Evolutionary conservation across 2,329 filamentous ascomycete genomes (phyloP).

Genomic region (Sphaerulina populicola): DNA sequence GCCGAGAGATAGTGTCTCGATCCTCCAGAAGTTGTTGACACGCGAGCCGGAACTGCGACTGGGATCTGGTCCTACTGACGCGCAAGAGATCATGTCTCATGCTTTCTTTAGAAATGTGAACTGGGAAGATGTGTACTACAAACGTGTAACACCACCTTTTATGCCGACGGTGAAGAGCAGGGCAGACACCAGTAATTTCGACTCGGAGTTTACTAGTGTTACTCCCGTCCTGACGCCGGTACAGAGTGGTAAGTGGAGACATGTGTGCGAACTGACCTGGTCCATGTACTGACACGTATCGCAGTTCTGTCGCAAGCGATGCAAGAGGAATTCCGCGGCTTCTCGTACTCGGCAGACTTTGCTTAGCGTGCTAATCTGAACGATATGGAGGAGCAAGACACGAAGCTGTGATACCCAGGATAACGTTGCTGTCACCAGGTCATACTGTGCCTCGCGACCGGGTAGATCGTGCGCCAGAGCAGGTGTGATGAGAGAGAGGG

Average conservation of each 20-base stretch:
- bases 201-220: constrained; percentile 96
- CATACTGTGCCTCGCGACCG: background rate
- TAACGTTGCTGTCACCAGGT: background rate
- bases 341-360: constrained; percentile 93
- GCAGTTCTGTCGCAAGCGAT: constrained; percentile 92
- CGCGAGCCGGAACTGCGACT: constrained; percentile 88
- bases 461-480: background rate
- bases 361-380: constrained; percentile 42
- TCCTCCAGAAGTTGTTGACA: constrained; percentile 92
- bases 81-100: constrained; percentile 97
- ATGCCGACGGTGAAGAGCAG: constrained; percentile 79
- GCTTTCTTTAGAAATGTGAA: constrained; percentile 97
- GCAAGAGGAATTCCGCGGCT: constrained; percentile 99
- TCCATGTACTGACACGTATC: constrained; percentile 20
- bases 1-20: constrained; percentile 94
- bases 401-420: constrained; percentile 2
- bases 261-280: background rate
- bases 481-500: background rate
- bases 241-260: constrained; percentile 69
- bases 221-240: constrained; percentile 95
- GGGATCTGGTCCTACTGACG: constrained; percentile 90
- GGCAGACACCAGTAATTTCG: constrained; percentile 99
- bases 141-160: constrained; percentile 82
- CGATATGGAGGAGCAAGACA: background rate
- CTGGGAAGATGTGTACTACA: constrained; percentile 98